Percentiles rank a stretch among this genome's conserved stretches.
These are phyloP conservation scores for Phlebiopsis flavidoalba DNA, from an alignment of 768 basidiomycete species.

Conservation along the genomic window DNA sequence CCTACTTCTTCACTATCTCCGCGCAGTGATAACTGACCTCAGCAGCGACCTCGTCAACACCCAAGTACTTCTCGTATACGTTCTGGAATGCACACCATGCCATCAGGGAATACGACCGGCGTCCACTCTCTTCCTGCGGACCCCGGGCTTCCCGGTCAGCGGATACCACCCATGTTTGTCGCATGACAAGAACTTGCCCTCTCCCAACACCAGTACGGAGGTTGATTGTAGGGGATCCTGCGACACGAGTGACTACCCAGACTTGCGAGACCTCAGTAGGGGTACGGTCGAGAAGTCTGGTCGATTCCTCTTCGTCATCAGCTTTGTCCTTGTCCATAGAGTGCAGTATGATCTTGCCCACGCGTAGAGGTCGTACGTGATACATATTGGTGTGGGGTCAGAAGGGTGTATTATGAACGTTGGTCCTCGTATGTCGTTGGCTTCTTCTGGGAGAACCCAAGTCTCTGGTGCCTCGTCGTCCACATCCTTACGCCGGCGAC, in stretches of 20 bases:
- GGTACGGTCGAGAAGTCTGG: slow-evolving; percentile 53
- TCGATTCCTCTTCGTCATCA: slow-evolving; percentile 40
- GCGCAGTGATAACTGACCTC: slow-evolving; percentile 69
- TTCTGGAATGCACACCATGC: slow-evolving; percentile 83
- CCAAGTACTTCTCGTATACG: slow-evolving; percentile 83
- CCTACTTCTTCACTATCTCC: slow-evolving; percentile 85
- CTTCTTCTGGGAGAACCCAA: slow-evolving; percentile 73
- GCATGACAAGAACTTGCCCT: slow-evolving; percentile 87
- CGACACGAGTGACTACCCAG: slow-evolving; percentile 85
- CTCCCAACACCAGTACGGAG: slow-evolving; percentile 81
- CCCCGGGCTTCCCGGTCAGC: slow-evolving; percentile 87
- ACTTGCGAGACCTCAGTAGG: slow-evolving; percentile 86
- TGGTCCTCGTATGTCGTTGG: slow-evolving; percentile 79
- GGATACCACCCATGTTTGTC: slow-evolving; percentile 81
- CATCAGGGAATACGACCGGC: slow-evolving; percentile 71
- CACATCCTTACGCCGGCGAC: slow-evolving; percentile 42
- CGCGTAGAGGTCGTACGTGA: slow-evolving; percentile 79
- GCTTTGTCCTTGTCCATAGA: slow-evolving; percentile 53
- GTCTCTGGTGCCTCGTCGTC: slow-evolving; percentile 67
- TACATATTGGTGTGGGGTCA: slow-evolving; percentile 68
- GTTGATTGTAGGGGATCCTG: slow-evolving; percentile 81
- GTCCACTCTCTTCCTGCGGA: slow-evolving; percentile 90
- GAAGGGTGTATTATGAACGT: slow-evolving; percentile 83
- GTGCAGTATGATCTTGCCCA: slow-evolving; percentile 62
- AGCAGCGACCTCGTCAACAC: slow-evolving; percentile 84